Evolutionary conservation across 495 filamentous ascomycete species (phyloP).

Genomic region (Astrothelium subdiscretum): DNA sequence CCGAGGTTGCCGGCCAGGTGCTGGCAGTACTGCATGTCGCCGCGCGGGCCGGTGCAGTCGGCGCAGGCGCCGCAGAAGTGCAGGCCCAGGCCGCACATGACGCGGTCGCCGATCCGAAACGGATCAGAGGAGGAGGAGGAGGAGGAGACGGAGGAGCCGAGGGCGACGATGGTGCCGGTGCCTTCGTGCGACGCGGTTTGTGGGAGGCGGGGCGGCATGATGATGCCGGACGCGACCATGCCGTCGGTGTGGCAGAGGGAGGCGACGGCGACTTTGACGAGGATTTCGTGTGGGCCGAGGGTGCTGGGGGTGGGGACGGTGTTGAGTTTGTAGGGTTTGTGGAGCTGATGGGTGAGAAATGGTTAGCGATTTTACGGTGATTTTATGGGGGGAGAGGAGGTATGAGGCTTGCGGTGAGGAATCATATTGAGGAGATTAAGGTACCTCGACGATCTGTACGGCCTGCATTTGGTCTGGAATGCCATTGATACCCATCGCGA

Average conservation of each 20-base stretch:
- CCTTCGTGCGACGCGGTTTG: conserved; percentile 49
- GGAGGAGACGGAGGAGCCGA: conserved; percentile 32
- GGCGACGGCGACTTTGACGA: conserved; percentile 46
- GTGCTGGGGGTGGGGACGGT: conserved; percentile 36
- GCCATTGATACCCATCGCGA: conserved; percentile 6
- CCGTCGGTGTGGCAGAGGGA: conserved; percentile 51
- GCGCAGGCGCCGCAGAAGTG: conserved; percentile 37
- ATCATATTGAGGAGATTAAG: neutral
- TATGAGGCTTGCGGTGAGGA: neutral
- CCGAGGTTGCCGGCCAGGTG: conserved; percentile 31
- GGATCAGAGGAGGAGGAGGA: too few species aligned
- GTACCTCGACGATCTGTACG: conserved; percentile 16
- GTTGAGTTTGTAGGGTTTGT: conserved; percentile 39
- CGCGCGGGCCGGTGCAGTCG: conserved; percentile 36
- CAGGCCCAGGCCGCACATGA: conserved; percentile 38
- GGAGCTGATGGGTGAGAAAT: conserved; percentile 24
- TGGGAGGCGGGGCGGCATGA: conserved; percentile 34
- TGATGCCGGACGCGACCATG: conserved; percentile 36
- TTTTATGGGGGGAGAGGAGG: neutral
- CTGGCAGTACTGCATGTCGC: conserved; percentile 36
- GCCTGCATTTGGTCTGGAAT: conserved; percentile 21
- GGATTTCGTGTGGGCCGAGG: conserved; percentile 38
- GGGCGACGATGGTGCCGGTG: conserved; percentile 39
- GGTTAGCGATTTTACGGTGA: neutral
- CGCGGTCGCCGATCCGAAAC: conserved; percentile 38